phyloP scores from a whole-genome alignment of 257 asterid genomes.

The Eucommia ulmoides region DNA sequence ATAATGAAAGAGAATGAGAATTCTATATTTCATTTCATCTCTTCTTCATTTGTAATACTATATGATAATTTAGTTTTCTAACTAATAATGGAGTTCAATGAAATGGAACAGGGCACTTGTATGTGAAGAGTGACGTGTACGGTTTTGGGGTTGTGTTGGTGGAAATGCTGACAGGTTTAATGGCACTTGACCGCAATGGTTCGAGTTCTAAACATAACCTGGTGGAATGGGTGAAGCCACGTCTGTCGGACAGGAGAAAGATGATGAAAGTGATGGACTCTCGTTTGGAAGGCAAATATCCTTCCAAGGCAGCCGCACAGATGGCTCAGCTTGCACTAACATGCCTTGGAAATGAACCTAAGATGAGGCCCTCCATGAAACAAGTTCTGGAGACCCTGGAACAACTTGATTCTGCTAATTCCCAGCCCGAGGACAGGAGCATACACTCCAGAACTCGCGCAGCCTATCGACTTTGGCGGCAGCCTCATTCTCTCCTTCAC shows the following conservation, averaged over 20 bases:
- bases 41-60: no score
- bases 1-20: no score
- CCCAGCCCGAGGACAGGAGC: constrained; percentile 30
- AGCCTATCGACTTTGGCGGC: constrained; percentile 16
- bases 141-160: constrained; percentile 62
- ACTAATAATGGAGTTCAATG: not conserved
- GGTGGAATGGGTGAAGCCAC: constrained; percentile 66
- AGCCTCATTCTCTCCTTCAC: constrained; percentile 39
- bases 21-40: no score
- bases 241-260: constrained; percentile 37
- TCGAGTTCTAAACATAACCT: constrained; percentile 37
- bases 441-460: constrained; percentile 16
- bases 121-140: constrained; percentile 65
- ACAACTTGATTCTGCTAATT: constrained; percentile 22
- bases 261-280: constrained; percentile 49
- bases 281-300: constrained; percentile 49
- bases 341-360: constrained; percentile 48
- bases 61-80: no score
- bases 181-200: constrained; percentile 42
- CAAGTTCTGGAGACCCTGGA: constrained; percentile 40
- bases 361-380: constrained; percentile 54
- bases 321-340: constrained; percentile 45
- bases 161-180: constrained; percentile 58
- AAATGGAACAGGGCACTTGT: constrained; percentile 39
- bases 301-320: constrained; percentile 39